Base-by-base conservation (phyloP, 1,284 basidiomycete genomes). In the Microbotryum scabiosae region DNA sequence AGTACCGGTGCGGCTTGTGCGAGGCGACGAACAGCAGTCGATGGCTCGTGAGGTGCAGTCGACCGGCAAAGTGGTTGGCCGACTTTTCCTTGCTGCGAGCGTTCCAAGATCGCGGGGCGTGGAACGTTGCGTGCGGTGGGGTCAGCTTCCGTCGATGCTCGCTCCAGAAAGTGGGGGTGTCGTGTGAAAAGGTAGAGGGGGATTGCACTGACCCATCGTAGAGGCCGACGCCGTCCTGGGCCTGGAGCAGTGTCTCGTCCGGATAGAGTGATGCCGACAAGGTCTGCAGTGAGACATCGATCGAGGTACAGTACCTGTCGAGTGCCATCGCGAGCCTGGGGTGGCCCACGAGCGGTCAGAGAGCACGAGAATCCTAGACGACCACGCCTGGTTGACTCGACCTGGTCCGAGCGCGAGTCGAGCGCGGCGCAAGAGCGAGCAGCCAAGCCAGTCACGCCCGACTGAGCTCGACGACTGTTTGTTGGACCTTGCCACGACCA, bases 171-270 rank as follows among this genome's bases (percentile, higher is more conserved):
- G 30, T 32, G 30, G 30, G 30, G 30, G 30, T 10, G 30, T n/a
- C n/a, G n/a, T n/a, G 32, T 26, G 43, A n/a, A 61, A 56, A 66
- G 59, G 62, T 57, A 62, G 66, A 51, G 46, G 51, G 30, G 46
- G 18, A 46, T 50, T 53, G 32, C 51, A 77, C 85, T 70, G 74
- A 92, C 90, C 88, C 88, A 70, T 91, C 86, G 72, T 96, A 96
- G 61, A 96, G 84, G 2, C 91, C 91, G 5, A 94, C 85, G 50
- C 77, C 78, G 51, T 89, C 85, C 73, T 90, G 88, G 44, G 80
- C 83, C 4, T 82, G 79, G 4, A 88, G 76, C 51, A 88, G 78
- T 48, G 83, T 82, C 75, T 96, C 91, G 60, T 90, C 87, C 8
- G 82, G 78, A 68, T 88, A 72, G 21, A 73, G 65, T 12, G 65